phyloP scores from a whole-genome alignment of 2,329 filamentous ascomycete genomes.

The Cucurbitaria berberidis region DNA sequence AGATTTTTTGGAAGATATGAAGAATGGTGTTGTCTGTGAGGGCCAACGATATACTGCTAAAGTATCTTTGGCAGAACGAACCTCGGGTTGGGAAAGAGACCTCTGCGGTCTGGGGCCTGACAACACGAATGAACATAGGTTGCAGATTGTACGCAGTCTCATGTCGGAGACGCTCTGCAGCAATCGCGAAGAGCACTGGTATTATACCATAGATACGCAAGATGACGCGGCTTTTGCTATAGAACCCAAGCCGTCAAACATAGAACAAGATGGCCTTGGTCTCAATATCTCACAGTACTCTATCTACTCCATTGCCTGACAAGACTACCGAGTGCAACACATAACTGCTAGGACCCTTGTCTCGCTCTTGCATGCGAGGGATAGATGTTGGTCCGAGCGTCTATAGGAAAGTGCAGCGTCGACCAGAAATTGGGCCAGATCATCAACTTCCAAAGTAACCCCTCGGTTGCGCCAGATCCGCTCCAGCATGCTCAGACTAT shows the following conservation, averaged over 20 bases:
- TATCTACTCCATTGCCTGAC: not conserved
- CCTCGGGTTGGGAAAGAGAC: not conserved
- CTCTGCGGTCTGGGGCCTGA: not conserved
- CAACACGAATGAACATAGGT: not conserved
- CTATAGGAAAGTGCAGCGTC: constrained; percentile 22
- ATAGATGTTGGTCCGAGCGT: constrained; percentile 22
- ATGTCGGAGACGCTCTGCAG: not conserved
- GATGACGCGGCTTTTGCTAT: not conserved
- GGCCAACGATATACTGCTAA: not conserved
- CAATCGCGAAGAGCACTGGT: not conserved
- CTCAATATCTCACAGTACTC: not conserved
- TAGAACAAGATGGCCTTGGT: not conserved
- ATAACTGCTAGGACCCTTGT: constrained; percentile 12
- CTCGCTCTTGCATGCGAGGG: constrained; percentile 26
- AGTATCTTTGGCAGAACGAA: not conserved
- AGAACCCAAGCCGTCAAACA: not conserved
- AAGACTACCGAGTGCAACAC: constrained; percentile 2
- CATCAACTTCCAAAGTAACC: constrained; percentile 32
- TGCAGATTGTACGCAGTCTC: not conserved
- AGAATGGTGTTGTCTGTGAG: not conserved
- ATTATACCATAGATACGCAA: not conserved
- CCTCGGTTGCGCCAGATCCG: constrained; percentile 12
- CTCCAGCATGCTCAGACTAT: constrained; percentile 18
- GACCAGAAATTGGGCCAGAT: constrained; percentile 38
- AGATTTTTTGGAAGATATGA: not conserved